Percentiles rank a stretch among this genome's conserved stretches.
phyloP scores from a whole-genome alignment of 2,329 filamentous ascomycete species.

The Nannizziopsis barbatae region DNA sequence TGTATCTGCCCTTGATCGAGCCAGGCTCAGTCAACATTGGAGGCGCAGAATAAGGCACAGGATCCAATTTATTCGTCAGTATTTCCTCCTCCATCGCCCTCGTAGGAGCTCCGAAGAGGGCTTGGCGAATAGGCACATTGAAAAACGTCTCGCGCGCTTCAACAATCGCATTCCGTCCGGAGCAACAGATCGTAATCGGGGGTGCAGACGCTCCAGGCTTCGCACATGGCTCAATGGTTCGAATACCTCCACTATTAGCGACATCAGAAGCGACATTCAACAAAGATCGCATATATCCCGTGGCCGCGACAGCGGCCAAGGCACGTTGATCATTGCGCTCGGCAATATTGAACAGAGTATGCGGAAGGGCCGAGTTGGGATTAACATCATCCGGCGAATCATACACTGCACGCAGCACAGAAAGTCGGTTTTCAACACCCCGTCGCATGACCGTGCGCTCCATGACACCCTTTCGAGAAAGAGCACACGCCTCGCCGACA shows the following conservation, averaged over 20 bases:
- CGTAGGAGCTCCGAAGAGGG: constrained; percentile 54
- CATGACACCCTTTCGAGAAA: constrained; percentile 60
- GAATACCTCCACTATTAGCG: constrained; percentile 60
- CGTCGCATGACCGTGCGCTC: constrained; percentile 56
- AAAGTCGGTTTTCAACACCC: constrained; percentile 46
- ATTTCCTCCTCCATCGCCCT: constrained; percentile 59
- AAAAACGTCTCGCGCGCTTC: constrained; percentile 66
- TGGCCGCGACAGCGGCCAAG: constrained; percentile 56
- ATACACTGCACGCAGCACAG: constrained; percentile 57
- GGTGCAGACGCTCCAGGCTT: constrained; percentile 71
- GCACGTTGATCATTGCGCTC: constrained; percentile 56
- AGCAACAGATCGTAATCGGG: constrained; percentile 69
- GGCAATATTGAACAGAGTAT: constrained; percentile 72
- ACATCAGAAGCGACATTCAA: constrained; percentile 63
- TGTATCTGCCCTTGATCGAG: constrained; percentile 73
- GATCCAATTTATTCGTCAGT: constrained; percentile 59
- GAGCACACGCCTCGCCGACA: constrained; percentile 57
- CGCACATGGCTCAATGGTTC: constrained; percentile 69
- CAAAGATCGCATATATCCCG: constrained; percentile 62
- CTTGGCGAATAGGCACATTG: constrained; percentile 62
- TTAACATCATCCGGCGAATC: constrained; percentile 50
- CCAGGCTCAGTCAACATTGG: constrained; percentile 70
- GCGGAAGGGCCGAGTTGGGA: constrained; percentile 54
- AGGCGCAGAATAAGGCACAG: constrained; percentile 43
- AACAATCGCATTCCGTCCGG: constrained; percentile 50